A percentile compares a stretch with the other conserved stretches of the same genome.
Evolutionary conservation across 345 rosid genomes (phyloP).

Genomic region (Heritiera fomes): DNA sequence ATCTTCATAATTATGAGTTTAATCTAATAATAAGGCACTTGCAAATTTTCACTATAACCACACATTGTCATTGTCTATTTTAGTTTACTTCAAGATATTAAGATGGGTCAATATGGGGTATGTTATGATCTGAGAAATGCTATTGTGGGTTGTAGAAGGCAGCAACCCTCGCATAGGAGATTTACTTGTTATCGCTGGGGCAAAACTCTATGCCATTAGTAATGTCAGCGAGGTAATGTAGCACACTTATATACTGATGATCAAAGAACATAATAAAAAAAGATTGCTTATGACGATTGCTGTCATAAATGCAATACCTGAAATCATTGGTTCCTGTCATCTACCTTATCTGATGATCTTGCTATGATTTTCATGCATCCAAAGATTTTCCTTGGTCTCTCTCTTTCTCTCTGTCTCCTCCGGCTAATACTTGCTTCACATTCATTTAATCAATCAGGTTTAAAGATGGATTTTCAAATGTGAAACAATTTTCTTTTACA

Average conservation of each 20-base stretch:
- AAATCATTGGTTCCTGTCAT: neutral
- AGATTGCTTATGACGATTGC: neutral
- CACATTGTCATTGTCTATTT: neutral
- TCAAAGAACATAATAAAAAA: no score
- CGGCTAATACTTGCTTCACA: neutral
- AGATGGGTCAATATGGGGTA: neutral
- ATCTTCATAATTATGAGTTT: neutral
- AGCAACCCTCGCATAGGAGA: slow-evolving; percentile 71
- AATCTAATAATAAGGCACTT: neutral
- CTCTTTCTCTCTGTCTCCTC: neutral
- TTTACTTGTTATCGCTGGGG: slow-evolving; percentile 64
- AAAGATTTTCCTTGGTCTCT: no score
- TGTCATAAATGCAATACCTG: neutral
- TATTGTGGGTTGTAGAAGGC: slow-evolving; percentile 50
- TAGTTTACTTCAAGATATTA: slow-evolving; percentile 5
- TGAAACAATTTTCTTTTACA: neutral
- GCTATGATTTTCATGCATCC: neutral
- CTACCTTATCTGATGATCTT: slow-evolving; percentile 5
- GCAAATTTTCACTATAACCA: neutral
- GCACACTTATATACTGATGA: no score
- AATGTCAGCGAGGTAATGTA: slow-evolving; percentile 63
- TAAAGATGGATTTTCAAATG: slow-evolving; percentile 1
- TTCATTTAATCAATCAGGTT: neutral
- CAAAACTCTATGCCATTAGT: slow-evolving; percentile 66
- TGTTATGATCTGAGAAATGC: slow-evolving; percentile 4